Evolutionary conservation across 2,329 filamentous ascomycete species (phyloP).

Genomic region (Biscogniauxia sp.): DNA sequence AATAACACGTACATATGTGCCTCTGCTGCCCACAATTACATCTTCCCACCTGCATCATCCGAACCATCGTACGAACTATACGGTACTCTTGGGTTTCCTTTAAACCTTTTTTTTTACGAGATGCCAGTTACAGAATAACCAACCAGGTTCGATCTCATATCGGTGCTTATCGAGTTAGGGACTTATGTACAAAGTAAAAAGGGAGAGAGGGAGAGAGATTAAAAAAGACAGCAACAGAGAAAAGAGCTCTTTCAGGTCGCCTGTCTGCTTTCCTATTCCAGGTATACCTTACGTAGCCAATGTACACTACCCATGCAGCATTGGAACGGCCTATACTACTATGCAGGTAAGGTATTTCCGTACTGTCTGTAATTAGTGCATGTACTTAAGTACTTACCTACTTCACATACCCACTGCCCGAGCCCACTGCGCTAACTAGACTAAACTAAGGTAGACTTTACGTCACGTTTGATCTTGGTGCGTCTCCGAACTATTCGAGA

Average conservation of each 20-base stretch:
- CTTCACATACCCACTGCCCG: background rate
- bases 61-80: background rate
- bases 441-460: background rate
- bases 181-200: no score
- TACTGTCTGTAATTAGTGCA: background rate
- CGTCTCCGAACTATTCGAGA: background rate
- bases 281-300: background rate
- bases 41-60: background rate
- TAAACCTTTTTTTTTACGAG: background rate
- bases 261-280: background rate
- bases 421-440: background rate
- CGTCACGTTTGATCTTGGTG: background rate
- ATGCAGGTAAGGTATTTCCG: conserved; percentile 1
- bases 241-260: background rate
- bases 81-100: background rate
- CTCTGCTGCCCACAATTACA: background rate
- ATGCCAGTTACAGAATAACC: background rate
- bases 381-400: background rate
- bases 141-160: background rate
- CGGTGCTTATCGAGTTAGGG: no score
- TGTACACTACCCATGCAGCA: background rate
- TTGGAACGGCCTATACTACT: no score
- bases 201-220: no score
- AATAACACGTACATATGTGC: background rate
- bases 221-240: no score